These are phyloP conservation scores for Phoenix roebelenii DNA, from an alignment of 176 grass and related monocot genomes.

Conservation along the genomic window DNA sequence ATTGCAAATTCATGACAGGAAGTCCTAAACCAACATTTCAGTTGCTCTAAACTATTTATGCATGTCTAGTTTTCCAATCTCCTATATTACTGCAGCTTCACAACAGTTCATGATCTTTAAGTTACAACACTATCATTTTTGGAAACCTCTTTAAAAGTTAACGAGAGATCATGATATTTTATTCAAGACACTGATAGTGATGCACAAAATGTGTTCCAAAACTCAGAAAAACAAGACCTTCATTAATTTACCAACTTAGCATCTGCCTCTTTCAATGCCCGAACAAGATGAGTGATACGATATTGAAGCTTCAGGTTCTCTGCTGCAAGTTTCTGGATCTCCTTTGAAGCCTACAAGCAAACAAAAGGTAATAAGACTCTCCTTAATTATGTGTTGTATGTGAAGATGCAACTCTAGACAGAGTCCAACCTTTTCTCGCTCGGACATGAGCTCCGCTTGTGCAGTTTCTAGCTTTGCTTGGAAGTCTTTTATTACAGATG, in stretches of 20 bases:
- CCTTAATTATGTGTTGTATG: not conserved
- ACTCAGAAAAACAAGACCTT: not conserved
- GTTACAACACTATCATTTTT: too few species aligned
- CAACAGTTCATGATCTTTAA: too few species aligned
- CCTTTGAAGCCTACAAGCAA: slow-evolving; percentile 1
- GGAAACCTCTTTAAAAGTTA: too few species aligned
- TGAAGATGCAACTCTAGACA: not conserved
- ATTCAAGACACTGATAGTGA: too few species aligned
- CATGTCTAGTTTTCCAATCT: too few species aligned
- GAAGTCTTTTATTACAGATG: slow-evolving; percentile 2
- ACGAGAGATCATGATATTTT: too few species aligned
- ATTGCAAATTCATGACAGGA: too few species aligned
- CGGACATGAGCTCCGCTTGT: slow-evolving; percentile 8
- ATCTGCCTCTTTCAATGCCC: slow-evolving; percentile 3
- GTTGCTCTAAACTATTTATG: too few species aligned
- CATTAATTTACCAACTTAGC: not conserved
- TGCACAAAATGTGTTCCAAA: too few species aligned
- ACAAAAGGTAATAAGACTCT: not conserved
- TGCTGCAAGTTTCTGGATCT: slow-evolving; percentile 5
- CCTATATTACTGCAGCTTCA: too few species aligned
- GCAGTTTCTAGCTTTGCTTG: slow-evolving; percentile 15
- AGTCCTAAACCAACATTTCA: too few species aligned
- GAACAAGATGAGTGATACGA: slow-evolving; percentile 6
- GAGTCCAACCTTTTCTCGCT: slow-evolving; percentile 7
- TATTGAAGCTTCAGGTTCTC: slow-evolving; percentile 11